Evolutionary conservation across 805 yeast genomes (phyloP).

Genomic region (Barnettozyma pratensis): DNA sequence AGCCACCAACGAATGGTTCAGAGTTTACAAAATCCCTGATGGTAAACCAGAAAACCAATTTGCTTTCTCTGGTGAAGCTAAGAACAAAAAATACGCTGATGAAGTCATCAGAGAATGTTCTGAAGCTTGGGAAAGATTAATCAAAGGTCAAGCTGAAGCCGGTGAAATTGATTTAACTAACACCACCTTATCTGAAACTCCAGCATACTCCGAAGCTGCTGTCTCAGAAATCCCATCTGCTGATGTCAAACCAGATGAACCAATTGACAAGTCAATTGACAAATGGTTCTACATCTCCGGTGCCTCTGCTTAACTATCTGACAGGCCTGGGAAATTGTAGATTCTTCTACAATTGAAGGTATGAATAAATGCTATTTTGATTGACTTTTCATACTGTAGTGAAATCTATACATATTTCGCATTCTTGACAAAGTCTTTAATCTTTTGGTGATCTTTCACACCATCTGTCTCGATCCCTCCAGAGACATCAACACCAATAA

Average conservation of each 20-base stretch:
- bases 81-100: constrained; percentile 79
- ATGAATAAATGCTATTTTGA: neutral
- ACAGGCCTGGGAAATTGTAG: constrained; percentile 1
- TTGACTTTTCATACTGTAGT: no score
- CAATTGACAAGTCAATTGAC: constrained; percentile 94
- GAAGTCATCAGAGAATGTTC: constrained; percentile 78
- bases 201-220: constrained; percentile 45
- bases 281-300: constrained; percentile 98
- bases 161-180: constrained; percentile 72
- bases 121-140: constrained; percentile 77
- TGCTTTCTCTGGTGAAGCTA: constrained; percentile 94
- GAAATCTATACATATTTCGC: constrained; percentile 30
- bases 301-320: constrained; percentile 41
- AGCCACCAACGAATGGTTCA: constrained; percentile 97
- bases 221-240: constrained; percentile 62
- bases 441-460: constrained; percentile 61
- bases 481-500: constrained; percentile 90
- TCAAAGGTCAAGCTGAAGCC: constrained; percentile 57
- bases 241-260: constrained; percentile 73
- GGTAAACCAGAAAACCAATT: constrained; percentile 96
- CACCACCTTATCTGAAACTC: constrained; percentile 59
- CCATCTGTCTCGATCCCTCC: constrained; percentile 90
- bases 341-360: neutral
- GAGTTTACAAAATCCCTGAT: constrained; percentile 95
- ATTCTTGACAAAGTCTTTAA: constrained; percentile 49